Evolutionary conservation across 352 stramenopile species (phyloP).

Genomic region (Phytophthora lateralis): DNA sequence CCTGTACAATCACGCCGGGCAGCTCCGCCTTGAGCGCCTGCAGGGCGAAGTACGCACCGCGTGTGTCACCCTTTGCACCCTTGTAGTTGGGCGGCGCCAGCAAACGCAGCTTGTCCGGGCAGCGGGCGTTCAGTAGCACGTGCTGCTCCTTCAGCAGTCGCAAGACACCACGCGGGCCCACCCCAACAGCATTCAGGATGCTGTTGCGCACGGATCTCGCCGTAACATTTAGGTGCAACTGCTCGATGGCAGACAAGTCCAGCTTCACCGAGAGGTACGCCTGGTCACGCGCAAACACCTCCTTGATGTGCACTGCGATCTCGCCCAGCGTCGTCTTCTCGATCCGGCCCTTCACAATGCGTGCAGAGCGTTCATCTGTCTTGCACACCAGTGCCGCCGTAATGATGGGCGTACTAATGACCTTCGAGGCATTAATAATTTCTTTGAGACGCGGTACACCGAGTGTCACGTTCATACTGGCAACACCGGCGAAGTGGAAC

Average conservation of each 20-base stretch:
- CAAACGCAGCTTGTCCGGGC: conserved; percentile 85
- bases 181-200: conserved; percentile 90
- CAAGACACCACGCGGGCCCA: conserved; percentile 69
- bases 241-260: conserved; percentile 96
- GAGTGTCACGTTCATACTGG: conserved; percentile 99
- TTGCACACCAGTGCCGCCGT: conserved; percentile 96
- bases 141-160: conserved; percentile 87
- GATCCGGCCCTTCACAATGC: conserved; percentile 98
- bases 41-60: conserved; percentile 93
- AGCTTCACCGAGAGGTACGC: conserved; percentile 98
- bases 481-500: conserved; percentile 99
- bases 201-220: conserved; percentile 89
- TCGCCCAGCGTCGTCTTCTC: conserved; percentile 99
- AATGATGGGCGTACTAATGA: conserved; percentile 99
- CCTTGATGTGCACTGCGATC: conserved; percentile 96
- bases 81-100: conserved; percentile 88
- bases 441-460: conserved; percentile 99
- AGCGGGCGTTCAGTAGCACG: conserved; percentile 82
- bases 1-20: conserved; percentile 97
- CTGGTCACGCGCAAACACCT: conserved; percentile 94
- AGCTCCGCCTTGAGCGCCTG: conserved; percentile 96
- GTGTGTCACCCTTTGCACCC: conserved; percentile 72
- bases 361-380: conserved; percentile 95
- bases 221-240: conserved; percentile 97
- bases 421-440: conserved; percentile 97